These are phyloP conservation scores for Strobilomyces confusus DNA, from an alignment of 768 basidiomycete species.

Conservation along the genomic window DNA sequence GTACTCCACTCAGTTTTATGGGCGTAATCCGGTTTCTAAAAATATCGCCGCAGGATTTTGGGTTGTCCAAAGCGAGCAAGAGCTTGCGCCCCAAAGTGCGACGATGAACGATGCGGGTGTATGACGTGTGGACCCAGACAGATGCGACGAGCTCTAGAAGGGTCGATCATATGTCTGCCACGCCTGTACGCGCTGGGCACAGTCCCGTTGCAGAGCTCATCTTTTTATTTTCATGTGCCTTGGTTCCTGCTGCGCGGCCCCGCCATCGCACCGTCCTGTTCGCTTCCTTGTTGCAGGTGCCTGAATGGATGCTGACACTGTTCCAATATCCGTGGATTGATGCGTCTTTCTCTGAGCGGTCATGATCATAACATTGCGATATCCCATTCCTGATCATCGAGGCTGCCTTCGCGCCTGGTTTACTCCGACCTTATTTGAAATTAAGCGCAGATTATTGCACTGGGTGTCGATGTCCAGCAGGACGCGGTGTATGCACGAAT, in stretches of 20 bases:
- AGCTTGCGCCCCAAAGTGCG: not conserved
- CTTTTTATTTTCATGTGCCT: not conserved
- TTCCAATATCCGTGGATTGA: not conserved
- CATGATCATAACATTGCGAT: not conserved
- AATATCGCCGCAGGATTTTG: constrained; percentile 10
- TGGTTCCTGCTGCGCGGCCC: not conserved
- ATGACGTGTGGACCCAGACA: not conserved
- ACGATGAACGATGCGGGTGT: not conserved
- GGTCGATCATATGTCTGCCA: not conserved
- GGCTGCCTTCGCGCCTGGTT: too few relatives aligned
- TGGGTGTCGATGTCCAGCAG: not conserved
- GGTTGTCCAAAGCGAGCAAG: constrained; percentile 19
- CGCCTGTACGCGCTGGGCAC: not conserved
- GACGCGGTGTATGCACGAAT: not conserved
- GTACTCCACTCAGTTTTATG: constrained; percentile 6
- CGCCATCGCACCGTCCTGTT: not conserved
- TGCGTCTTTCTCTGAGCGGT: not conserved
- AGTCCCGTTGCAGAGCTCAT: not conserved
- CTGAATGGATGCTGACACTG: not conserved
- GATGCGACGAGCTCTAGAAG: not conserved
- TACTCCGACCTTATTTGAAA: not conserved
- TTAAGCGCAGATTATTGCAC: not conserved
- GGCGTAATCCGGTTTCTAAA: not conserved
- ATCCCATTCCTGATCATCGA: not conserved
- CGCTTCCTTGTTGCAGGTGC: too few relatives aligned